Percentiles rank a stretch among this genome's conserved stretches.
Conservation (phyloP, 345 rosid genomes). For the Carallia pectinifolia region DNA sequence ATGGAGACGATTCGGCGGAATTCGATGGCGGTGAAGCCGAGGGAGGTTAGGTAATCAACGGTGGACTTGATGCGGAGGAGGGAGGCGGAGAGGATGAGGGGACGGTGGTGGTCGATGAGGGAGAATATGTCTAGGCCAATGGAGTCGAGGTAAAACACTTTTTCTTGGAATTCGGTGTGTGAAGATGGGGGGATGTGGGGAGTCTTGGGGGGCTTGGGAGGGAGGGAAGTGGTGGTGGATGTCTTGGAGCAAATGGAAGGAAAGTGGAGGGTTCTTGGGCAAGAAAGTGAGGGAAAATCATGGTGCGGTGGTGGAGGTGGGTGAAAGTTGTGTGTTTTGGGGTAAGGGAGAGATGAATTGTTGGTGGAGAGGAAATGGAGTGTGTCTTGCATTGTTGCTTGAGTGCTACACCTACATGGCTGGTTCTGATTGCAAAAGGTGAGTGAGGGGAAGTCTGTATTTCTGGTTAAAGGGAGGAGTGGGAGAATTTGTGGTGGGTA, state of each 20-base stretch:
- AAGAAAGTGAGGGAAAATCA: conserved; percentile 42
- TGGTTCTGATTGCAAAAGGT: not conserved
- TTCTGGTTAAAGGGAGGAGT: not conserved
- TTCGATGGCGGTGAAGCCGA: conserved; percentile 54
- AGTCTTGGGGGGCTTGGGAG: conserved; percentile 40
- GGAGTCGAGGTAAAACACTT: conserved; percentile 74
- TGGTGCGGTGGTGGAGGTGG: conserved; percentile 23
- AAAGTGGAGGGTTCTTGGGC: conserved; percentile 42
- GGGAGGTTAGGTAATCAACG: conserved; percentile 54
- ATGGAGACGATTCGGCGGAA: conserved; percentile 66
- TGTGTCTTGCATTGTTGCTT: conserved; percentile 48
- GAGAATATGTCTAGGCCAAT: conserved; percentile 72
- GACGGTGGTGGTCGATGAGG: conserved; percentile 50
- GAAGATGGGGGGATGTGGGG: conserved; percentile 19
- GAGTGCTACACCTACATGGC: conserved; percentile 10
- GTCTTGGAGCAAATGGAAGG: conserved; percentile 48
- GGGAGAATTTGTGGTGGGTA: conserved; percentile 8
- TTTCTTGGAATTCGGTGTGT: conserved; percentile 51
- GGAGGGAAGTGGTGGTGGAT: conserved; percentile 35
- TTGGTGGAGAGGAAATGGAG: conserved; percentile 40
- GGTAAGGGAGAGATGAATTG: conserved; percentile 26
- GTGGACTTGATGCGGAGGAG: conserved; percentile 57
- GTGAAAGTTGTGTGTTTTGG: conserved; percentile 20
- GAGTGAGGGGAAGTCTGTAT: not conserved
- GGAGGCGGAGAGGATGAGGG: conserved; percentile 45